Evolutionary conservation across 106 monocot genomes (phyloP).

Genomic region (Agapanthus africanus): DNA sequence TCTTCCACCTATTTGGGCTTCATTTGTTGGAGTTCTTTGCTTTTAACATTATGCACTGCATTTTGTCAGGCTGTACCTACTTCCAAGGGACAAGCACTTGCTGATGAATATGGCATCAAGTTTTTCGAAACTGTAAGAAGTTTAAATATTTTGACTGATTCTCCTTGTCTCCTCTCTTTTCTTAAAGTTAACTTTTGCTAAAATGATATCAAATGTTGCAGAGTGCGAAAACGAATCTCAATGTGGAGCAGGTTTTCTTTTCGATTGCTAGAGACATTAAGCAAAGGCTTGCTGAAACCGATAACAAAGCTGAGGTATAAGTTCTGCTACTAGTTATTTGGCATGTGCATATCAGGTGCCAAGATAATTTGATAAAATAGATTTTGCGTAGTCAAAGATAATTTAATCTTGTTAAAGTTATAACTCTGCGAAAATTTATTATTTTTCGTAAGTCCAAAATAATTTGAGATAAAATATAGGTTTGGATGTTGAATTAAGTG

Average conservation of each 20-base stretch:
- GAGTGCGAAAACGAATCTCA: constrained; percentile 69
- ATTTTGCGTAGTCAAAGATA: background rate
- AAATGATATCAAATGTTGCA: constrained; percentile 7
- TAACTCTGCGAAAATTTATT: too few species aligned
- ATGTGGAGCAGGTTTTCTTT: constrained; percentile 72
- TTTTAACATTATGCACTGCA: background rate
- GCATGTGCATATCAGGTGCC: background rate
- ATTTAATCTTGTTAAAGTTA: too few species aligned
- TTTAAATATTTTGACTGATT: background rate
- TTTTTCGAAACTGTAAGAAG: constrained; percentile 54
- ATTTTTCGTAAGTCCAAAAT: too few species aligned
- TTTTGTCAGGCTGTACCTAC: constrained; percentile 55
- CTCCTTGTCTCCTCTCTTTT: background rate
- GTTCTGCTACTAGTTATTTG: background rate
- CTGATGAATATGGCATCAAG: constrained; percentile 68
- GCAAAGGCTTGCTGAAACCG: constrained; percentile 56
- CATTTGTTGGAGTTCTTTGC: background rate
- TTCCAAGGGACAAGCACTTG: constrained; percentile 62
- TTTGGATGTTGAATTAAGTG: background rate
- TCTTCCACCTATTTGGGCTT: background rate
- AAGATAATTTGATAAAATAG: background rate
- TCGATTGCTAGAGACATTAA: constrained; percentile 64
- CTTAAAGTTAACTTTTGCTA: background rate
- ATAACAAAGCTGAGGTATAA: constrained; percentile 41
- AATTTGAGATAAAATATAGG: background rate